These are phyloP conservation scores for Rhodotorula sp. DNA, from an alignment of 1,284 basidiomycete species.

Conservation along the genomic window DNA sequence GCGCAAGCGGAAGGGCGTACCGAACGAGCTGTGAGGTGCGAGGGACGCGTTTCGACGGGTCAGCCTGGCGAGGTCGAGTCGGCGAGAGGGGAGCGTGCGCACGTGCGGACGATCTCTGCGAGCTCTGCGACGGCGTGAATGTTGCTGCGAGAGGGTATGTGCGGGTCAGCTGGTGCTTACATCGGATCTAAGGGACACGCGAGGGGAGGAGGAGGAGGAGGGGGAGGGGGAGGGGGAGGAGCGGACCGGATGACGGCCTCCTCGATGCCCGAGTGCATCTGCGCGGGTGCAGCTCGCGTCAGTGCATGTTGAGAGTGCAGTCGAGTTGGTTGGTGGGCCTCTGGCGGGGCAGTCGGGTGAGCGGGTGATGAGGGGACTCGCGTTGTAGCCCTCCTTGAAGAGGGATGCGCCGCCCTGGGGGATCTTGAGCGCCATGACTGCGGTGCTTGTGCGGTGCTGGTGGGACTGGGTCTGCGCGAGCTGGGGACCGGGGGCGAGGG, in stretches of 20 bases:
- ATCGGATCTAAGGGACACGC: too few species aligned
- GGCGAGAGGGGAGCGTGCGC: background rate
- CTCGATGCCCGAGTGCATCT: conserved; percentile 48
- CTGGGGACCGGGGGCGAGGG: background rate
- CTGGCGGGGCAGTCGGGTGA: background rate
- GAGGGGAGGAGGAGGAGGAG: too few species aligned
- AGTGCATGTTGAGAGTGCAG: background rate
- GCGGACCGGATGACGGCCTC: conserved; percentile 48
- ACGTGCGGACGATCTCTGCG: conserved; percentile 88
- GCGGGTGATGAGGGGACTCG: background rate
- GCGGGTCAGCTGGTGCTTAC: background rate
- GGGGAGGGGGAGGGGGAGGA: background rate
- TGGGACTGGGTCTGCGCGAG: background rate
- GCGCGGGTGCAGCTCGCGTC: background rate
- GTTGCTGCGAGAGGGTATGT: conserved; percentile 61
- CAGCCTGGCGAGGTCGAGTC: conserved; percentile 73
- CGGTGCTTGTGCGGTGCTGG: background rate
- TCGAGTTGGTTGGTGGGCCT: background rate
- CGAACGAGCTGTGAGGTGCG: conserved; percentile 27
- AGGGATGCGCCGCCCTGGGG: conserved; percentile 32
- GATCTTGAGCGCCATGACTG: conserved; percentile 34
- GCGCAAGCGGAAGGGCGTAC: background rate
- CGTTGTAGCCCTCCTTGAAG: conserved; percentile 48
- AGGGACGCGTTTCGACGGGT: conserved; percentile 64
- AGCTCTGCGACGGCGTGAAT: conserved; percentile 94